phyloP scores from a whole-genome alignment of 75 land plant species.

The Selaginella tamariscina region DNA sequence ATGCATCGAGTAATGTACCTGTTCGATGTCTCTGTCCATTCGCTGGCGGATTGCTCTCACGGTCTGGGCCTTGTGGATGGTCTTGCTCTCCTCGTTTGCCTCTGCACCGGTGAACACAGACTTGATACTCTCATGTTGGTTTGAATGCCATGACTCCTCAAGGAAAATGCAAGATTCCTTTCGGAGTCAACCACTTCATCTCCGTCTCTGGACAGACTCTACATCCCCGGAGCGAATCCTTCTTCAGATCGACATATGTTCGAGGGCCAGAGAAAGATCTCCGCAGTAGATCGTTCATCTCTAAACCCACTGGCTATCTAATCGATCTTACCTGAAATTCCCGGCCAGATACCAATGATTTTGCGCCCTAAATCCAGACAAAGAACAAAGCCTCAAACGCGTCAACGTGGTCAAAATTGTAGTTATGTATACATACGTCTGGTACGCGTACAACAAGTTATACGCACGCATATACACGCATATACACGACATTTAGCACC shows the following conservation, averaged over 20 bases:
- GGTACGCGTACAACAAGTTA: no score
- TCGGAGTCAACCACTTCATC: neutral
- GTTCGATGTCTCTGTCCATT: conserved; percentile 36
- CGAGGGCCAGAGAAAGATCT: neutral
- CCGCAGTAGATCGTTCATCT: neutral
- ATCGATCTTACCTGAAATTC: no score
- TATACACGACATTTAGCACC: no score
- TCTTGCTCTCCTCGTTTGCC: conserved; percentile 36
- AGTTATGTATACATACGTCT: no score
- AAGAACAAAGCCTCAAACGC: no score
- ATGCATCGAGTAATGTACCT: no score
- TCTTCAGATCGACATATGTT: neutral
- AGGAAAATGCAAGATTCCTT: neutral
- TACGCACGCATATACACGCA: no score
- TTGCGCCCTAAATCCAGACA: no score
- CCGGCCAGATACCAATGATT: no score
- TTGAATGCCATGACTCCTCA: neutral
- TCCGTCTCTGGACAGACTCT: neutral
- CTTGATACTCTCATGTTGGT: conserved; percentile 22
- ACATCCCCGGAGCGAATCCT: neutral
- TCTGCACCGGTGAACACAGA: conserved; percentile 20
- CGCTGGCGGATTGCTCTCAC: conserved; percentile 29
- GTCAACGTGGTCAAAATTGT: no score
- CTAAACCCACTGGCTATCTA: no score
- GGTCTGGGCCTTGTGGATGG: conserved; percentile 25